Percentiles rank a stretch among this genome's conserved stretches.
phyloP scores from a whole-genome alignment of 2,329 filamentous ascomycete genomes.

The Thielaviopsis punctulata region DNA sequence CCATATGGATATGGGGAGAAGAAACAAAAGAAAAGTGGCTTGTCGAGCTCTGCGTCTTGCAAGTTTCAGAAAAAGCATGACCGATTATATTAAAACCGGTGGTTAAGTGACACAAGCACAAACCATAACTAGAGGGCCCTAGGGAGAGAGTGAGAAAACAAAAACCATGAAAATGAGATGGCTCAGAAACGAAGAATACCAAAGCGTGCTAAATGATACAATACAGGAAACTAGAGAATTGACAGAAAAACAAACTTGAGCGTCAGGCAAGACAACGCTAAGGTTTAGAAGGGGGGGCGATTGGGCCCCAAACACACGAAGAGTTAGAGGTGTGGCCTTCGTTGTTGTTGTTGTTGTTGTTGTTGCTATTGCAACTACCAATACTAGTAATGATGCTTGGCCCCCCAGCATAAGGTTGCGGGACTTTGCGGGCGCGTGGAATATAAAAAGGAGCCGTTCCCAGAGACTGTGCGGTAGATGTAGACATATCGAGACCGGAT shows the following conservation, averaged over 20 bases:
- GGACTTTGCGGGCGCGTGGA: neutral
- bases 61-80: conserved; percentile 10
- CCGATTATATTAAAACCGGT: neutral
- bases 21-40: neutral
- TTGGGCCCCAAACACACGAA: conserved; percentile 18
- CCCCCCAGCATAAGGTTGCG: too few species aligned
- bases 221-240: neutral
- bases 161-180: neutral
- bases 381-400: neutral
- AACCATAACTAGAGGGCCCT: neutral
- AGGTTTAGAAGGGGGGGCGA: conserved; percentile 19
- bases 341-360: neutral
- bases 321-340: neutral
- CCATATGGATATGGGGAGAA: neutral
- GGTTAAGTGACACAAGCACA: conserved; percentile 6
- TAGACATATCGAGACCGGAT: neutral
- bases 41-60: conserved; percentile 7
- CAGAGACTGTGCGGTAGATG: neutral
- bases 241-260: neutral
- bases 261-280: neutral
- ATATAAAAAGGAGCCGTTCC: neutral
- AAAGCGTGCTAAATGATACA: neutral
- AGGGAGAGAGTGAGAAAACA: neutral
- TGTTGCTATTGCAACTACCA: neutral
- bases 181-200: neutral